phyloP scores from a whole-genome alignment of 148 eudicot genomes.

The Dysphania ambrosioides region DNA sequence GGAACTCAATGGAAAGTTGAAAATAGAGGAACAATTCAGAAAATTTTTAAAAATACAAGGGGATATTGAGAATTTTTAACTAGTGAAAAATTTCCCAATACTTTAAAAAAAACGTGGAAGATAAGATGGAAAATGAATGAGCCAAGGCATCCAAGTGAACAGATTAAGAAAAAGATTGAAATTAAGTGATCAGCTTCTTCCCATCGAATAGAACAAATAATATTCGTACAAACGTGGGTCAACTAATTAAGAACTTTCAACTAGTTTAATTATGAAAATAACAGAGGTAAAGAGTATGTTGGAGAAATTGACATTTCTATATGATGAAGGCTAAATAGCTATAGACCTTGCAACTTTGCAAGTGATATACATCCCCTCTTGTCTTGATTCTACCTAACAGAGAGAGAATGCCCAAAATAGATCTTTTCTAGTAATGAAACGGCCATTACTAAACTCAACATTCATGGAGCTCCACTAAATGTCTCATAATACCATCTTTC shows the following conservation, averaged over 20 bases:
- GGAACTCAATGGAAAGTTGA: no score
- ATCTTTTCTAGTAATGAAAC: slow-evolving; percentile 11
- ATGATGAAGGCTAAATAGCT: slow-evolving; percentile 24
- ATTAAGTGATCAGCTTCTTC: not conserved
- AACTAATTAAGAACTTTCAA: slow-evolving; percentile 21
- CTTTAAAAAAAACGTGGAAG: no score
- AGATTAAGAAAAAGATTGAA: not conserved
- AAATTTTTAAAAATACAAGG: no score
- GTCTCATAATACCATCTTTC: not conserved
- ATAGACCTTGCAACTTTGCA: slow-evolving; percentile 13
- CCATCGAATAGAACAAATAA: not conserved
- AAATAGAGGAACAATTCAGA: no score
- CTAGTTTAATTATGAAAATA: slow-evolving; percentile 9
- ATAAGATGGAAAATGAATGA: not conserved
- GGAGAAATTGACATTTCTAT: slow-evolving; percentile 5
- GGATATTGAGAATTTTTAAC: no score
- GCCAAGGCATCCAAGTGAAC: not conserved
- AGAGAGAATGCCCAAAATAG: slow-evolving; percentile 1
- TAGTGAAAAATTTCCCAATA: no score
- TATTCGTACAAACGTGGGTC: slow-evolving; percentile 1
- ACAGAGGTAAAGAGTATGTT: slow-evolving; percentile 3
- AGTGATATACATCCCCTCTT: slow-evolving; percentile 11
- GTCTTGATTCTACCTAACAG: slow-evolving; percentile 26
- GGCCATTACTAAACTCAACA: slow-evolving; percentile 12
- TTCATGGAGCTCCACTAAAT: slow-evolving; percentile 27